Percentiles rank a stretch among this genome's conserved stretches.
Conservation (phyloP, 306 rosid genomes). For the Castanea mollissima region DNA sequence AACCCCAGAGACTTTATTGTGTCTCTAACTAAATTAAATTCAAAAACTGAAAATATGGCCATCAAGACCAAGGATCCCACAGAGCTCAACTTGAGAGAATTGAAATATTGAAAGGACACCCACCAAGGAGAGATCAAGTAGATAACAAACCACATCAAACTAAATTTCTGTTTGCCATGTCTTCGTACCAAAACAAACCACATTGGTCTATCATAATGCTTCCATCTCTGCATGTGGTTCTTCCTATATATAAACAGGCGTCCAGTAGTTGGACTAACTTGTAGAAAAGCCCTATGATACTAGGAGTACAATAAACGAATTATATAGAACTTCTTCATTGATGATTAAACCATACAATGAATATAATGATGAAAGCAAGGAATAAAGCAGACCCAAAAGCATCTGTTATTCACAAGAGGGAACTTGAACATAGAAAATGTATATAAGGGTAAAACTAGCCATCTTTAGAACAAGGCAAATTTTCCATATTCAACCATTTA, state of each 20-base stretch:
- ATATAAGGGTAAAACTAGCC: constrained; percentile 14
- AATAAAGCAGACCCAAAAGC: not conserved
- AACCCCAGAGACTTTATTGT: no score
- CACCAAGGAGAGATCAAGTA: not conserved
- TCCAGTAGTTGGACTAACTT: no score
- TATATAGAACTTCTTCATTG: not conserved
- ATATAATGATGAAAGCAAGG: not conserved
- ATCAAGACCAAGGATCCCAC: not conserved
- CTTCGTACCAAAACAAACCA: no score
- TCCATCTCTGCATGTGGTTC: not conserved
- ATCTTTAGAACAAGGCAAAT: constrained; percentile 19
- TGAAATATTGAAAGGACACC: not conserved
- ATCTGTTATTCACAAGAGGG: not conserved
- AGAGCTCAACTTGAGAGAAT: not conserved
- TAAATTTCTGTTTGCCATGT: no score
- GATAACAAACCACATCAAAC: no score
- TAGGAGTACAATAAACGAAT: not conserved
- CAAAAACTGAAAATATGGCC: not conserved
- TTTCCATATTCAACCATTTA: constrained; percentile 36
- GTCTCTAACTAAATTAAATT: no score
- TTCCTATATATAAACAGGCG: no score
- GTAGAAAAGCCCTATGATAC: no score
- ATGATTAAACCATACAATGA: not conserved
- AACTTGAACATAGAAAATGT: not conserved
- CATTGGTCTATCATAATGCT: not conserved